These are phyloP conservation scores for Aureobasidium uvarum DNA, from an alignment of 2,329 filamentous ascomycete species.

Conservation along the genomic window DNA sequence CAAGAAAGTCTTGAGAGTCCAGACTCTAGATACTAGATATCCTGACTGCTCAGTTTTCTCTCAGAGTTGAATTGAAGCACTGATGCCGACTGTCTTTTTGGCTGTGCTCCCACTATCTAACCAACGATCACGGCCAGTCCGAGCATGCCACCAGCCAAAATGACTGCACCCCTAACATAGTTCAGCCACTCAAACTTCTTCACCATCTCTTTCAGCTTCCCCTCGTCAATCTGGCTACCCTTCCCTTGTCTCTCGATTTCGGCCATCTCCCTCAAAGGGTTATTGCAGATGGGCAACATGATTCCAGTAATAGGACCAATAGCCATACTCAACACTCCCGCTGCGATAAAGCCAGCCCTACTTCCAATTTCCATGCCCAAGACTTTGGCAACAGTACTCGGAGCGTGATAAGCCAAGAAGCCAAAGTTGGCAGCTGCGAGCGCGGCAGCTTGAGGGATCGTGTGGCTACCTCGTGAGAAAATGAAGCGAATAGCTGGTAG, in stretches of 20 bases:
- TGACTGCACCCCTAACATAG: background rate
- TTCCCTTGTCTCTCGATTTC: background rate
- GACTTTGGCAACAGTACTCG: background rate
- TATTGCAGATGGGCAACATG: conserved; percentile 18
- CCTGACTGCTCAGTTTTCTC: no score
- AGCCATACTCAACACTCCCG: conserved; percentile 1
- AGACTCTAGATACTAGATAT: no score
- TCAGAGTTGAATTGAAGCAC: no score
- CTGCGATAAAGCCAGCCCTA: background rate
- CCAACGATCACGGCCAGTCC: conserved; percentile 3
- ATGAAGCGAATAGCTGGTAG: conserved; percentile 20
- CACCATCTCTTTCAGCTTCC: background rate
- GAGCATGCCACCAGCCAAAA: background rate
- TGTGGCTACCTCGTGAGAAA: background rate
- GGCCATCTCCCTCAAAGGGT: conserved; percentile 9
- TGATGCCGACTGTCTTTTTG: no score
- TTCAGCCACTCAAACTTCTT: conserved; percentile 14
- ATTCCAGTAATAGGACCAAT: conserved; percentile 4
- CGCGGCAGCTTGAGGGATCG: conserved; percentile 1
- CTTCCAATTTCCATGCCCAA: background rate
- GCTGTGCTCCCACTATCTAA: background rate
- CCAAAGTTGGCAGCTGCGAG: conserved; percentile 6
- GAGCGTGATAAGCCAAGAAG: background rate
- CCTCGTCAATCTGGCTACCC: background rate
- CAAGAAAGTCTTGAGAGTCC: no score